These are phyloP conservation scores for Cyphellophora europaea DNA, from an alignment of 2,329 filamentous ascomycete species.

Conservation along the genomic window DNA sequence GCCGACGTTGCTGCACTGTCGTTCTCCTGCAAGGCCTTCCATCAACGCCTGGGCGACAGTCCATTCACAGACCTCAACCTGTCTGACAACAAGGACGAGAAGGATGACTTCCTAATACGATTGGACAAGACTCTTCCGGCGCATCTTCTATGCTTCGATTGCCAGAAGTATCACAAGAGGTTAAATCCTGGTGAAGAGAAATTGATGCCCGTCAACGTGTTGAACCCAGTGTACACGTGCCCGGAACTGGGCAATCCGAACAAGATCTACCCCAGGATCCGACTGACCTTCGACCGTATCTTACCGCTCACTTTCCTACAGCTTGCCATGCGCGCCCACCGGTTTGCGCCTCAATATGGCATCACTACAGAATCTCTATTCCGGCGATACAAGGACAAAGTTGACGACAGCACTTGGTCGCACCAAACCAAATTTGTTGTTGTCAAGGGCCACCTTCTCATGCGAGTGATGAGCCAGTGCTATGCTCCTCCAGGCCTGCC, in stretches of 20 bases:
- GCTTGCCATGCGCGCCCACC: constrained; percentile 41
- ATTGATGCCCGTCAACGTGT: constrained; percentile 42
- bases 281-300: constrained; percentile 45
- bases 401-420: constrained; percentile 36
- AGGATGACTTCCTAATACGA: constrained; percentile 40
- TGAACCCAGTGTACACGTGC: constrained; percentile 50
- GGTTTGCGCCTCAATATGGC: constrained; percentile 39
- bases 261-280: constrained; percentile 38
- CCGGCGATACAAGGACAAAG: constrained; percentile 44
- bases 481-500: constrained; percentile 46
- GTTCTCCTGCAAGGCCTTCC: constrained; percentile 39
- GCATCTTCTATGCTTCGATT: constrained; percentile 52
- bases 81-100: constrained; percentile 33
- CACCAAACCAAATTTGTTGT: constrained; percentile 47
- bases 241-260: constrained; percentile 43
- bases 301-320: constrained; percentile 52
- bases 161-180: constrained; percentile 45
- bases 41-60: constrained; percentile 30
- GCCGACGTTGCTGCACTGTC: constrained; percentile 41
- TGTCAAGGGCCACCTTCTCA: constrained; percentile 44
- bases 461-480: constrained; percentile 47
- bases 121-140: constrained; percentile 44
- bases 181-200: constrained; percentile 44
- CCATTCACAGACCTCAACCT: constrained; percentile 28
- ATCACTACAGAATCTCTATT: constrained; percentile 37